These are phyloP conservation scores for Penicillium digitatum DNA, from an alignment of 2,329 filamentous ascomycete species.

Conservation along the genomic window DNA sequence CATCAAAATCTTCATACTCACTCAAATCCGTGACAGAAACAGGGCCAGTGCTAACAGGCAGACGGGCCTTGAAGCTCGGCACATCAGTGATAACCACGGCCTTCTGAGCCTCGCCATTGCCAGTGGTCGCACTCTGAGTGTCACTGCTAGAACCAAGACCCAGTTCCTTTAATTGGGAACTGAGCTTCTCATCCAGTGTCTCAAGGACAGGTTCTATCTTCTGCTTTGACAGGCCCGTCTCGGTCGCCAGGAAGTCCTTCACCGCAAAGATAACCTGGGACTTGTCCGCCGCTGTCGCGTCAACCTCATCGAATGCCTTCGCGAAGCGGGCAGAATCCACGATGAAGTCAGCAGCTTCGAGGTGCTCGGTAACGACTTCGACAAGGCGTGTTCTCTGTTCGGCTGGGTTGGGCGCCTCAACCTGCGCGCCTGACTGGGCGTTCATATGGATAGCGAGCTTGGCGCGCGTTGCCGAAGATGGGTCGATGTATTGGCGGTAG, in stretches of 20 bases:
- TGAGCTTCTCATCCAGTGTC: constrained; percentile 50
- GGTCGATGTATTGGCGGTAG: constrained; percentile 70
- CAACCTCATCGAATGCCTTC: constrained; percentile 44
- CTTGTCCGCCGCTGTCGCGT: constrained; percentile 47
- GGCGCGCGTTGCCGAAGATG: constrained; percentile 67
- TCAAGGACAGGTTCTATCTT: constrained; percentile 49
- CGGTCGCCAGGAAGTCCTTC: constrained; percentile 49
- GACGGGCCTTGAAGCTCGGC: constrained; percentile 70
- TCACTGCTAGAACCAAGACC: constrained; percentile 32
- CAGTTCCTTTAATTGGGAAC: constrained; percentile 42
- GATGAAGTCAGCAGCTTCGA: constrained; percentile 47
- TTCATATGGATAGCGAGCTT: constrained; percentile 81
- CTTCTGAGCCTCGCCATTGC: constrained; percentile 26
- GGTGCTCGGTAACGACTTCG: constrained; percentile 44
- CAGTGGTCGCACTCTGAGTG: neutral
- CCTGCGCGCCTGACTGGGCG: constrained; percentile 60
- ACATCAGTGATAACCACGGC: constrained; percentile 69
- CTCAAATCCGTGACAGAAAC: constrained; percentile 69
- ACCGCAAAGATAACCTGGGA: constrained; percentile 51
- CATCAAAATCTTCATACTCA: constrained; percentile 79
- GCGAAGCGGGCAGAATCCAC: constrained; percentile 43
- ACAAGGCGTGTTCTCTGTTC: constrained; percentile 47
- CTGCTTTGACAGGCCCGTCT: constrained; percentile 49
- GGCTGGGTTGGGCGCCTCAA: constrained; percentile 27
- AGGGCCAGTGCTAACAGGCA: constrained; percentile 69